phyloP scores from a whole-genome alignment of 345 rosid genomes.

The Melaleuca alternifolia region DNA sequence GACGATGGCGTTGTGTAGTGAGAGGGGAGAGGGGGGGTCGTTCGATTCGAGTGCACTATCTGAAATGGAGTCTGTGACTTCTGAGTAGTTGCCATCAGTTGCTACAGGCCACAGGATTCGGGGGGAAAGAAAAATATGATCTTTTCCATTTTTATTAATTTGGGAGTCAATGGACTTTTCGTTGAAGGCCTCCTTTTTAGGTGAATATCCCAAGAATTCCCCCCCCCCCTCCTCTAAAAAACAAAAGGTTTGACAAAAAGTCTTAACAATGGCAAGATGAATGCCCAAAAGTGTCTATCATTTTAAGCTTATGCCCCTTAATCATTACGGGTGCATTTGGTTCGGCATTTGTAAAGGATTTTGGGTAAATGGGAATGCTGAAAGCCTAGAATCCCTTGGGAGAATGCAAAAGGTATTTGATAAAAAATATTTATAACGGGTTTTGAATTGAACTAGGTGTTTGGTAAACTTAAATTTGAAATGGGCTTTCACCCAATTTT shows the following conservation, averaged over 20 bases:
- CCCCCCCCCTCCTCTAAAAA: not conserved
- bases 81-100: slow-evolving; percentile 8
- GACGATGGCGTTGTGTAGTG: not conserved
- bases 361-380: too few species aligned
- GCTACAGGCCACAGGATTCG: slow-evolving; percentile 1
- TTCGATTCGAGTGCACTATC: slow-evolving; percentile 4
- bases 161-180: not conserved
- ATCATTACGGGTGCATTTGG: too few species aligned
- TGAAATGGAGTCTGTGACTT: slow-evolving; percentile 3
- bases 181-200: not conserved
- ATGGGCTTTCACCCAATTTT: too few species aligned
- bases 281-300: not conserved
- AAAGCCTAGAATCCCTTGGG: too few species aligned
- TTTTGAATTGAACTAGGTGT: too few species aligned
- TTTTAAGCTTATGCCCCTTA: not conserved
- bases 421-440: too few species aligned
- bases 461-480: too few species aligned
- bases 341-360: too few species aligned
- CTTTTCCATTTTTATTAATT: not conserved
- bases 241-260: not conserved
- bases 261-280: not conserved
- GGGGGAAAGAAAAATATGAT: not conserved
- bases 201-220: not conserved
- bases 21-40: not conserved
- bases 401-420: too few species aligned